Evolutionary conservation across 2,329 filamentous ascomycete genomes (phyloP), one percentile per base, ranked within the genome.

Genomic region (Epichloe sibirici): DNA sequence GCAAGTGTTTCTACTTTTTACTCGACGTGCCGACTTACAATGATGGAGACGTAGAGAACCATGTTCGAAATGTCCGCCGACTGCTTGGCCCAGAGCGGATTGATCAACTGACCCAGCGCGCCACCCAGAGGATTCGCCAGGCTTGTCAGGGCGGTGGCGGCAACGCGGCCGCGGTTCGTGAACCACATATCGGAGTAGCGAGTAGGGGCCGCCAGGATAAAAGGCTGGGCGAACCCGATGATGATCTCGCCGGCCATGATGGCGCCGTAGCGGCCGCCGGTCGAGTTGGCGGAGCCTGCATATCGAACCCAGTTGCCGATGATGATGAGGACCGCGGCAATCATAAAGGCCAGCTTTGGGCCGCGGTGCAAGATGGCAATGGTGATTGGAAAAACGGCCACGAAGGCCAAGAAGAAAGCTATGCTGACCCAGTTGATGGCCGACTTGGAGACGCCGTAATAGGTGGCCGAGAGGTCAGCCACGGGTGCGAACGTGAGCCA

Each of bases 121-220:
- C 86, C 90, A 13, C 91, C 91, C 49, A 97, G 78, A 0, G 91
- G 91, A 66, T 96, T 97, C 4, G 91, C 88, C 53, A 97, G 71
- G 55, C 83, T 90, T 23, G 85, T 84, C 38, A 95, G 63, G 1
- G 91, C 93, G 1, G 91, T 97, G 17, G 91, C 91, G 51, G 86
- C 85, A 12, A 95, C 87, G 51, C 93, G 81, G 7, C 90, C 91
- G 11, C 75, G 73, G 61, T 86, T 83, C 2, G 88, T 90, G 70
- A 97, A 97, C 93, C 93, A 97, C 55, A 95, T 73, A 65, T 96
- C 90, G 51, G 88, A 93, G 69, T 95, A 98, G 56, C 88, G 77
- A 0, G 93, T 91, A 0, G 93, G 91, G 0, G 91, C 89, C 6
- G 86, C 83, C 9, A 97, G 79, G 12, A 95, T 88, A 66, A 97